Evolutionary conservation across 1,284 basidiomycete species (phyloP).

Genomic region (Pseudozyma hubeiensis): DNA sequence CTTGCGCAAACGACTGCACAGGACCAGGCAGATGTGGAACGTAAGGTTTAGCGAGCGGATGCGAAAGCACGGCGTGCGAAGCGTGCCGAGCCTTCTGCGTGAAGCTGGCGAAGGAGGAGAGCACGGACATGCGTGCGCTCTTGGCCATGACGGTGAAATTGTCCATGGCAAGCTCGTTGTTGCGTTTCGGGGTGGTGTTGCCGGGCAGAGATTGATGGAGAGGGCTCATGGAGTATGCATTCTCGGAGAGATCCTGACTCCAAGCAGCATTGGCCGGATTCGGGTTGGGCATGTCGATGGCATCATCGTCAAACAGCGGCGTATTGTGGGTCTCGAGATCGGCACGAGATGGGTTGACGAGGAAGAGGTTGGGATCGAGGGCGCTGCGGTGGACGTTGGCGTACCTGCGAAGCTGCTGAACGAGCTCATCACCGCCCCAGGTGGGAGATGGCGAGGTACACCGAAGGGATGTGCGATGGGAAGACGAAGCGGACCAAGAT

Average conservation of each 20-base stretch:
- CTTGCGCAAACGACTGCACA: conserved; percentile 59
- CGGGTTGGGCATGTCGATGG: conserved; percentile 47
- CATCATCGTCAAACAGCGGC: conserved; percentile 68
- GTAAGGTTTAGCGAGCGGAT: conserved; percentile 56
- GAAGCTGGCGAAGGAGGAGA: conserved; percentile 62
- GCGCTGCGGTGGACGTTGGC: conserved; percentile 81
- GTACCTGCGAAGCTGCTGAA: conserved; percentile 70
- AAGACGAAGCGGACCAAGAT: conserved; percentile 7
- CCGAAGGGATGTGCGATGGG: conserved; percentile 10
- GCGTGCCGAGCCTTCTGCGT: conserved; percentile 62
- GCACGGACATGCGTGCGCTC: conserved; percentile 60
- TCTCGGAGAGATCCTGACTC: conserved; percentile 45
- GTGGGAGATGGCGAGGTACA: conserved; percentile 52
- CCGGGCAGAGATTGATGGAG: conserved; percentile 45
- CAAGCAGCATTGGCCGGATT: conserved; percentile 19
- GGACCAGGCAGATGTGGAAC: conserved; percentile 53
- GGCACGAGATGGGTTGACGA: conserved; percentile 87
- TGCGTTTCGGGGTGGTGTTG: conserved; percentile 6
- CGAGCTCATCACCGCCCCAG: conserved; percentile 75
- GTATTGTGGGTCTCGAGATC: conserved; percentile 85
- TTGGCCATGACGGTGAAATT: conserved; percentile 60
- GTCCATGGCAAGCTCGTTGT: conserved; percentile 49
- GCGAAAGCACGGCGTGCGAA: conserved; percentile 54
- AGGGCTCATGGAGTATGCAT: conserved; percentile 45
- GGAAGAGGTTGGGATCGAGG: conserved; percentile 82